phyloP scores from a whole-genome alignment of 106 monocot species.

The Agapanthus africanus region DNA sequence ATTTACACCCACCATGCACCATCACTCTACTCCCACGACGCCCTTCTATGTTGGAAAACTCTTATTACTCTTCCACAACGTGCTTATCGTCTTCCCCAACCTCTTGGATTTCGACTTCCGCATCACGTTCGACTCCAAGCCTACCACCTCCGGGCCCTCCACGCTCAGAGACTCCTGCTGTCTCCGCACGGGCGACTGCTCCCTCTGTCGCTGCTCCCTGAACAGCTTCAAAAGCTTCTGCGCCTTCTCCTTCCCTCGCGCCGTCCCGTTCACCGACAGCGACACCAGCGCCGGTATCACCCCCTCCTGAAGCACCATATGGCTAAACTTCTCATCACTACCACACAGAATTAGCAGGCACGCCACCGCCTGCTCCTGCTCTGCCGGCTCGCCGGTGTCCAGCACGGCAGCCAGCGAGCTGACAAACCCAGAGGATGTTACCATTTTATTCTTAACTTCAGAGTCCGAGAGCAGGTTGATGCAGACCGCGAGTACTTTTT shows the following conservation, averaged over 20 bases:
- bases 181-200: slow-evolving; percentile 12
- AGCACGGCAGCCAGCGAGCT: slow-evolving; percentile 37
- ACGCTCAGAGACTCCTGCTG: neutral
- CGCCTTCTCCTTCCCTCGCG: slow-evolving; percentile 60
- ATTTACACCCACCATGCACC: neutral
- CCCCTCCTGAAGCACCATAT: slow-evolving; percentile 82
- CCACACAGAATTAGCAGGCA: slow-evolving; percentile 59
- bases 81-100: slow-evolving; percentile 34
- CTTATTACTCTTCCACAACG: slow-evolving; percentile 38
- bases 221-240: slow-evolving; percentile 67
- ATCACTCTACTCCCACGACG: no score
- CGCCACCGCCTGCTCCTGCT: slow-evolving; percentile 60
- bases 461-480: slow-evolving; percentile 34
- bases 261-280: slow-evolving; percentile 46
- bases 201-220: slow-evolving; percentile 67
- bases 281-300: slow-evolving; percentile 68
- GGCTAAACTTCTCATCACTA: slow-evolving; percentile 41
- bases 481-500: slow-evolving; percentile 64
- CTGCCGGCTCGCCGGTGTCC: slow-evolving; percentile 40
- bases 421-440: slow-evolving; percentile 36
- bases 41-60: slow-evolving; percentile 9
- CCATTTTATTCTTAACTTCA: slow-evolving; percentile 32
- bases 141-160: neutral
- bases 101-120: slow-evolving; percentile 36
- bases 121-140: slow-evolving; percentile 18